phyloP scores from a whole-genome alignment of 2,329 filamentous ascomycete species.

The Penicillium paneum region DNA sequence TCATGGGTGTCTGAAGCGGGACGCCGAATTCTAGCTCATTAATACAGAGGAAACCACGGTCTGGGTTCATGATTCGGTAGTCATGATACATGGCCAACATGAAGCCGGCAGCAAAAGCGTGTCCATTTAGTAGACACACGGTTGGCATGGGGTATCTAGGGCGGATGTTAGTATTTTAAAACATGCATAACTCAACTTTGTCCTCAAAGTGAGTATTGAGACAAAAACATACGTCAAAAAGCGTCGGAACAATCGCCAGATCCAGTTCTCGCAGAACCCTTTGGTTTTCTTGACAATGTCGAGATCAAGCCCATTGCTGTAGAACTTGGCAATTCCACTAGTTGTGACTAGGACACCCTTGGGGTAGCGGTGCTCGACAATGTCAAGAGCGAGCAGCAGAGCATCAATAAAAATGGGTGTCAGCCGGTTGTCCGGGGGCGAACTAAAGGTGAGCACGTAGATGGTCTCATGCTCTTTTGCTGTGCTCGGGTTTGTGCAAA shows the following conservation, averaged over 20 bases:
- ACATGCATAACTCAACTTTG: neutral
- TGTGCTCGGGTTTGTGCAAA: constrained; percentile 60
- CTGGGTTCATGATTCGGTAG: constrained; percentile 72
- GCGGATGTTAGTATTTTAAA: neutral
- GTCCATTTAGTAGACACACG: constrained; percentile 73
- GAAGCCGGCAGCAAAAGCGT: constrained; percentile 77
- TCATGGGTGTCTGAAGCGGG: constrained; percentile 71
- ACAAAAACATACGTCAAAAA: constrained; percentile 53
- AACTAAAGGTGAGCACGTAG: constrained; percentile 70
- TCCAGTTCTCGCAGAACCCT: constrained; percentile 58
- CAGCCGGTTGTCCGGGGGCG: constrained; percentile 73
- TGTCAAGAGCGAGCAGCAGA: constrained; percentile 68
- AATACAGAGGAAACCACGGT: constrained; percentile 70
- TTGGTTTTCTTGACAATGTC: constrained; percentile 60
- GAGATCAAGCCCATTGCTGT: constrained; percentile 78
- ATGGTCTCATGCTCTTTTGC: constrained; percentile 41
- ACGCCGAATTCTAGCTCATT: constrained; percentile 80
- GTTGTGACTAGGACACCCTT: constrained; percentile 77
- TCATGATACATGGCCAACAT: constrained; percentile 81
- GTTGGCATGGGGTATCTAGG: constrained; percentile 73
- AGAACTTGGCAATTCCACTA: constrained; percentile 73
- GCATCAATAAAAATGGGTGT: constrained; percentile 66
- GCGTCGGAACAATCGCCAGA: constrained; percentile 65
- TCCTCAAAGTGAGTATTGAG: neutral
- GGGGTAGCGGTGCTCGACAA: constrained; percentile 64